A percentile compares a stretch with the other conserved stretches of the same genome.
Conservation (phyloP, 768 basidiomycete genomes). For the Kwoniella shandongensis region DNA sequence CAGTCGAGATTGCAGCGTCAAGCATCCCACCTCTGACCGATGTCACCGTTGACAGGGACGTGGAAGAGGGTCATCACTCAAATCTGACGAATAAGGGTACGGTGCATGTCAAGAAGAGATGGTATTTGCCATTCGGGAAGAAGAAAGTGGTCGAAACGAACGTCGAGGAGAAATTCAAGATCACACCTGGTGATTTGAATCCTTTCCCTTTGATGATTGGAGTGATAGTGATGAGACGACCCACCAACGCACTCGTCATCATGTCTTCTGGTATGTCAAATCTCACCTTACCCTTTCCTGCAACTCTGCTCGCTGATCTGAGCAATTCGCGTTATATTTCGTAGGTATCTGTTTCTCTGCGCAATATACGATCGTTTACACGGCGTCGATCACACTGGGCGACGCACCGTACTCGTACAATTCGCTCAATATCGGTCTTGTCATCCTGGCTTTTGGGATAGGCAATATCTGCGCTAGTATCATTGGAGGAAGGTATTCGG, state of each 20-base stretch:
- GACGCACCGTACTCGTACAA: constrained; percentile 64
- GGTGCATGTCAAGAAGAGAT: constrained; percentile 2
- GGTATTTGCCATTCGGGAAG: constrained; percentile 14
- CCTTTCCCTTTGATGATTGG: constrained; percentile 67
- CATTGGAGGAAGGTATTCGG: constrained; percentile 64
- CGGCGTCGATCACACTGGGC: constrained; percentile 67
- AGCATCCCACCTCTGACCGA: no score
- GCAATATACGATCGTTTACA: constrained; percentile 70
- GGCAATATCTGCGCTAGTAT: constrained; percentile 62
- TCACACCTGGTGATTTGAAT: constrained; percentile 72
- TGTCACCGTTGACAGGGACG: background rate
- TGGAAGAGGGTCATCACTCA: constrained; percentile 4
- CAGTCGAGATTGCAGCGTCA: background rate
- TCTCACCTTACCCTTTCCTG: no score
- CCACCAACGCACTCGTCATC: constrained; percentile 69
- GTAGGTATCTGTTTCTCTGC: constrained; percentile 71
- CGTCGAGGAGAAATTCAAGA: constrained; percentile 55
- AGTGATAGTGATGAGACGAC: constrained; percentile 61
- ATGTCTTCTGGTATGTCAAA: constrained; percentile 62
- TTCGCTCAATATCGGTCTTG: constrained; percentile 70
- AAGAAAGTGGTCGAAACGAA: constrained; percentile 20
- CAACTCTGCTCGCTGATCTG: no score
- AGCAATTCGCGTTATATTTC: no score
- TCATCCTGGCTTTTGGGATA: constrained; percentile 70
- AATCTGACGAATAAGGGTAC: background rate